phyloP scores from a whole-genome alignment of 2,329 filamentous ascomycete genomes.

The Cucurbitaria berberidis region DNA sequence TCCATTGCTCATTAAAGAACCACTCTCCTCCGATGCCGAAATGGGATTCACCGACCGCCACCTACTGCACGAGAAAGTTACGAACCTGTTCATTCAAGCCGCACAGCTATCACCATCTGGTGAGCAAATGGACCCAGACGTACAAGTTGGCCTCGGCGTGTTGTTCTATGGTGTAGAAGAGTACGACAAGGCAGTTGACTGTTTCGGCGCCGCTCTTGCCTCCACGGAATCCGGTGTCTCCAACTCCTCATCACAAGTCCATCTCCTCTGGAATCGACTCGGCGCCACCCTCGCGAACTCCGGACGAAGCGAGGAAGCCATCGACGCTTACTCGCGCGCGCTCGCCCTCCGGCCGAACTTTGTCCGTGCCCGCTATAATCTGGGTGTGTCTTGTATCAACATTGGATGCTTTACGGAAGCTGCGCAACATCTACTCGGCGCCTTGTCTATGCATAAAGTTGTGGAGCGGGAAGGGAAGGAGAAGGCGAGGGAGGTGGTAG shows the following conservation, averaged over 20 bases:
- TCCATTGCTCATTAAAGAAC: conserved; percentile 75
- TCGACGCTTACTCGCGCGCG: conserved; percentile 93
- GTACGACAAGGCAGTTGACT: conserved; percentile 98
- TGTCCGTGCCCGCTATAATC: conserved; percentile 93
- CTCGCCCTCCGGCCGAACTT: conserved; percentile 92
- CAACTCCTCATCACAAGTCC: conserved; percentile 85
- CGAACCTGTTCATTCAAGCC: conserved; percentile 86
- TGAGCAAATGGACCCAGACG: conserved; percentile 96
- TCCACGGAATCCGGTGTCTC: conserved; percentile 81
- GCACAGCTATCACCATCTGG: conserved; percentile 91
- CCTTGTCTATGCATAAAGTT: conserved; percentile 92
- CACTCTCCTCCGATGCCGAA: conserved; percentile 77
- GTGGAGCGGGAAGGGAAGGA: conserved; percentile 85
- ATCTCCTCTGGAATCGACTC: conserved; percentile 95
- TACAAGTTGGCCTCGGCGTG: conserved; percentile 95
- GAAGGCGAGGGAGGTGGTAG: conserved; percentile 81
- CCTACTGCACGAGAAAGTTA: conserved; percentile 87
- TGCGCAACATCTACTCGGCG: conserved; percentile 88
- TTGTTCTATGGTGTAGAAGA: conserved; percentile 98
- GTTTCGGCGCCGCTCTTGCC: conserved; percentile 90
- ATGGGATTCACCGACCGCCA: conserved; percentile 94
- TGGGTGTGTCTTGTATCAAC: conserved; percentile 96
- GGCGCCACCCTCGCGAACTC: conserved; percentile 96
- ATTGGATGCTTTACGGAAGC: conserved; percentile 95
- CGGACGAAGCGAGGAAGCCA: conserved; percentile 91